Base-by-base conservation (phyloP, 2,329 filamentous ascomycete species). In the Chrysoporthe austroafricana region DNA sequence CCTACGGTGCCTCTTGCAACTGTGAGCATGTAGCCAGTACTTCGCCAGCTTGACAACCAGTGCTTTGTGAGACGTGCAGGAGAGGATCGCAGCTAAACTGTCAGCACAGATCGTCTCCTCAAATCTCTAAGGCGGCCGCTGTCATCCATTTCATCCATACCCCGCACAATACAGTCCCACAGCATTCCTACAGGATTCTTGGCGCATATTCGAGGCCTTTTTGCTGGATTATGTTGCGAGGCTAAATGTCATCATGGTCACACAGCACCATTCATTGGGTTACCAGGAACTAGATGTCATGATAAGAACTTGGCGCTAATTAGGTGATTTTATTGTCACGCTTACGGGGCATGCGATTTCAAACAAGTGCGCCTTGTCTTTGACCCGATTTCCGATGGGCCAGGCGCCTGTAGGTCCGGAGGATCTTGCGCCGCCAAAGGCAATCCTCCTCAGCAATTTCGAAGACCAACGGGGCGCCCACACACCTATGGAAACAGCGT, bases 151-250 rank as follows among this genome's bases (percentile, higher is more conserved):
- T 4, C 54, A 39, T 13, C 4, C 6, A 39, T 39, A 18, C 54
- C 54, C 34, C 54, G 54, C 54, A 57, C 34, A 6, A 16, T 32
- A 57, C 18, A 57, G 18, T 36, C 16, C 32, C 13, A 26, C 16
- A 39, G 34, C 34, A 57, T 39, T 57, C 54, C 54, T 57, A 39
- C 8, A 57, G 54, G 54, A 57, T 57, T 8, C 54, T 39, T 57
- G 32, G 54, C 34, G 54, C 34, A 34, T 32, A 21, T 54, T 39
- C 36, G 9, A 9, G 36, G 50, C 14, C 50, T 21, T 54, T 54
- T 54, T 32, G 54, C 18, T 13, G 14, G 4, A 13, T 7, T 56
- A 14, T 26, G 4, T 32, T 52, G 21, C 21, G 48, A 52, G 26
- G 48, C 48, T 14, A 32, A 26, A 26, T 21, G n/a, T 13, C 26